Conservation (phyloP, 2,329 filamentous ascomycete genomes). For the Phaeophleospora eucalypticola region DNA sequence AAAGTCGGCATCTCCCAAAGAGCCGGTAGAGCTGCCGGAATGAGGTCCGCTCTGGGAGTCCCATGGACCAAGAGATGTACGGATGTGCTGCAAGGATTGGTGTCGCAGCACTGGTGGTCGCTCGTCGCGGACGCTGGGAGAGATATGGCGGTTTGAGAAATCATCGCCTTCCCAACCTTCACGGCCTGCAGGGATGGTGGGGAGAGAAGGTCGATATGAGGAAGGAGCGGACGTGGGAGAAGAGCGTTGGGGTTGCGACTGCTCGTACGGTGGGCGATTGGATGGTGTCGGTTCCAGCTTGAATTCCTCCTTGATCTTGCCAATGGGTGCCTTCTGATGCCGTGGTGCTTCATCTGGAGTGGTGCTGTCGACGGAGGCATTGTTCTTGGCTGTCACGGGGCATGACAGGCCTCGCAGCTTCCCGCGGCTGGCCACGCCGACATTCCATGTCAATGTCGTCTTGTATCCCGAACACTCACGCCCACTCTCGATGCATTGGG, state of each 20-base stretch:
- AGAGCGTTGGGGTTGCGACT: conserved; percentile 4
- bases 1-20: conserved; percentile 47
- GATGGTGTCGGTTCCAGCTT: conserved; percentile 2
- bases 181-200: conserved; percentile 15
- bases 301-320: conserved; percentile 16
- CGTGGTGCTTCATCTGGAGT: not conserved
- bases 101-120: conserved; percentile 35
- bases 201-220: conserved; percentile 15
- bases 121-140: too few species aligned
- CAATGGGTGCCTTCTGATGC: not conserved
- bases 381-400: conserved; percentile 50
- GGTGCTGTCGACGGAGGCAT: conserved; percentile 7
- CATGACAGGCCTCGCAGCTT: conserved; percentile 87
- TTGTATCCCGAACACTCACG: conserved; percentile 95
- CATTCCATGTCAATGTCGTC: conserved; percentile 93
- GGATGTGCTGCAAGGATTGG: conserved; percentile 40
- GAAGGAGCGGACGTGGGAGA: conserved; percentile 13
- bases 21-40: conserved; percentile 44
- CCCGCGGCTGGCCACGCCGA: conserved; percentile 89
- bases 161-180: conserved; percentile 36
- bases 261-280: not conserved
- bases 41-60: conserved; percentile 42
- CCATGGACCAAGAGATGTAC: conserved; percentile 39
- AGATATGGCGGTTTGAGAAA: conserved; percentile 38
- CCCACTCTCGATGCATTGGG: conserved; percentile 84